Evolutionary conservation across 805 yeast species (phyloP), one percentile per base, ranked within the genome.

Genomic region (Starmerella roubikii): DNA sequence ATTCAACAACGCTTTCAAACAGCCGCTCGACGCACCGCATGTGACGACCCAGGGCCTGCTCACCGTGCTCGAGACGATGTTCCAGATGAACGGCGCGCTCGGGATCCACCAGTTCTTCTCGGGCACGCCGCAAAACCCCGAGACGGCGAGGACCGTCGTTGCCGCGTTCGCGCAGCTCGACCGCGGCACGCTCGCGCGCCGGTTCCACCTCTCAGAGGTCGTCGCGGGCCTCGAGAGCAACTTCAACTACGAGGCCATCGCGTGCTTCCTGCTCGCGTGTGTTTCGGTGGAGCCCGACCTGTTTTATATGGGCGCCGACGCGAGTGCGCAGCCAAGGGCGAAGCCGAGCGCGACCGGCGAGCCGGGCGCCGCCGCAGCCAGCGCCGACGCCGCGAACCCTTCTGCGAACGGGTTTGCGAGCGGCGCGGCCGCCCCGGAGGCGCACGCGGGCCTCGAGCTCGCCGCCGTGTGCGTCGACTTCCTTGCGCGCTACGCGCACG

Each of bases 211-310:
- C 18, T 37, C 46, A 3, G 35, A 27, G 1, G 43, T 34, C 10
- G 3, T 43, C 3, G 44, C 36, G 15, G 25, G 25, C 9, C 29
- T 43, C 13, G 28, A 35, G 8, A 17, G 21, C 19, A 16, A 34
- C 8, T 12, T 40, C 20, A 43, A 43, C 41, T 43, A 40, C 32
- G 44, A 39, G 35, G 38, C 44, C 4, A 34, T 40, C 2, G 44
- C 46, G 3, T n/a, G 17, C 4, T 19, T 42, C 24, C 17, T 38
- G 13, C n/a, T 34, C 4, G 13, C 35, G 5, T 11, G 34, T 1
- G 11, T 42, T 22, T 15, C 28, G 11, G 11, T 8, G 5, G 17
- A 28, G 19, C 34, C 26, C 16, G 34, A 31, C 2, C 26, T 33
- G 12, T 17, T 21, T n/a, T 16, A 18, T 3, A 27, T 31, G 27